Evolutionary conservation across 805 yeast species (phyloP).

Genomic region (Yamadazyma philogaea): DNA sequence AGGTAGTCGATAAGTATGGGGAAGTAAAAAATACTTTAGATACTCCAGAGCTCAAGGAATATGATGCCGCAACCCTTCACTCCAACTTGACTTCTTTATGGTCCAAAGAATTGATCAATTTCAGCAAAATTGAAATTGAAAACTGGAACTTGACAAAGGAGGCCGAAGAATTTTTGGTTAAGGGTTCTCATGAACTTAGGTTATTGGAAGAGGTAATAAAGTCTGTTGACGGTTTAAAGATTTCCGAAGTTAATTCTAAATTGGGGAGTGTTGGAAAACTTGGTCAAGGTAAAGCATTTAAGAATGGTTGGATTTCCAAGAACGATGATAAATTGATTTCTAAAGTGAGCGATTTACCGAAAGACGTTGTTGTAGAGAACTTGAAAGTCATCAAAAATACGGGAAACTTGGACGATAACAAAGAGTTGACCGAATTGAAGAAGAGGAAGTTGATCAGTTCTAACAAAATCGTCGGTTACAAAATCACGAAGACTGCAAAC

Average conservation of each 20-base stretch:
- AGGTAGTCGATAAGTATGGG: slow-evolving; percentile 55
- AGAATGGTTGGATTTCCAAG: slow-evolving; percentile 93
- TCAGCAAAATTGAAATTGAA: slow-evolving; percentile 70
- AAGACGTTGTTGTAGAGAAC: slow-evolving; percentile 64
- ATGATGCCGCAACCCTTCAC: slow-evolving; percentile 63
- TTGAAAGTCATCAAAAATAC: slow-evolving; percentile 54
- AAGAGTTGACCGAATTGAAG: slow-evolving; percentile 78
- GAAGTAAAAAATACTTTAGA: slow-evolving; percentile 66
- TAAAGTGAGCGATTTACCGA: slow-evolving; percentile 53
- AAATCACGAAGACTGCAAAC: slow-evolving; percentile 75
- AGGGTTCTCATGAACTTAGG: slow-evolving; percentile 91
- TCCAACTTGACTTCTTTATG: slow-evolving; percentile 84
- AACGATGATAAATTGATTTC: slow-evolving; percentile 77
- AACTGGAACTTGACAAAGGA: slow-evolving; percentile 74
- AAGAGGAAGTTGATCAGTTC: slow-evolving; percentile 83
- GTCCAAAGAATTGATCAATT: slow-evolving; percentile 78
- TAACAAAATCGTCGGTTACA: slow-evolving; percentile 72
- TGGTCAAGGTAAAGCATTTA: slow-evolving; percentile 97
- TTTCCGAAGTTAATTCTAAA: slow-evolving; percentile 66
- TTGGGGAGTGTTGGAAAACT: slow-evolving; percentile 83
- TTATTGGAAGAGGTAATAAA: slow-evolving; percentile 70
- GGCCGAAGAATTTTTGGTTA: slow-evolving; percentile 69
- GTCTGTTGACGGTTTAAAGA: slow-evolving; percentile 74
- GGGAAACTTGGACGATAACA: slow-evolving; percentile 58
- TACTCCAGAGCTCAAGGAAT: slow-evolving; percentile 55